These are phyloP conservation scores for Plasmodium yoelii DNA, from an alignment of 169 alveolate genomes.

Conservation along the genomic window DNA sequence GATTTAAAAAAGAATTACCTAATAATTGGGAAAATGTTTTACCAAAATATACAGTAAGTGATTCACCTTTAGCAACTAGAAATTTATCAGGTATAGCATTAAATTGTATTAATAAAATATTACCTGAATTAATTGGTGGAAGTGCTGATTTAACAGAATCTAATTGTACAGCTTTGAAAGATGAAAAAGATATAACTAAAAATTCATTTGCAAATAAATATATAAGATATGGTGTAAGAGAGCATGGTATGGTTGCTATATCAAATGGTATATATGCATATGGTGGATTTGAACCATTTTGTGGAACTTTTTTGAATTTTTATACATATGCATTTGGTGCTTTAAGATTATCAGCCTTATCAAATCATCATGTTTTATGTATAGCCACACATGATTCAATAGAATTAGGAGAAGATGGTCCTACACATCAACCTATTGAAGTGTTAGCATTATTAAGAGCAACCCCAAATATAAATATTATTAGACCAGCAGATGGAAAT, in stretches of 20 bases:
- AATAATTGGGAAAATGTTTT: slow-evolving; percentile 64
- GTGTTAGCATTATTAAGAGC: slow-evolving; percentile 80
- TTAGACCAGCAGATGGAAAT: slow-evolving; percentile 87
- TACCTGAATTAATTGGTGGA: slow-evolving; percentile 87
- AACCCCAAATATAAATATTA: slow-evolving; percentile 79
- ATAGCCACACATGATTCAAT: slow-evolving; percentile 89
- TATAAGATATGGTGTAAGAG: slow-evolving; percentile 85
- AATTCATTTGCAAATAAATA: slow-evolving; percentile 63
- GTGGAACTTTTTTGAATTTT: slow-evolving; percentile 86
- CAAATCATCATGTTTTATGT: slow-evolving; percentile 79
- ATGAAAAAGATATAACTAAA: slow-evolving; percentile 42
- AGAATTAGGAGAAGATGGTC: slow-evolving; percentile 89
- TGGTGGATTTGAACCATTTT: slow-evolving; percentile 85
- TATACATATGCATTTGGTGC: slow-evolving; percentile 86
- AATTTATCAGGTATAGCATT: slow-evolving; percentile 70
- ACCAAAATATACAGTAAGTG: slow-evolving; percentile 59
- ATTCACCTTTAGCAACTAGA: slow-evolving; percentile 75
- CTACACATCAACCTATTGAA: slow-evolving; percentile 89
- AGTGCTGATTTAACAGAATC: slow-evolving; percentile 87
- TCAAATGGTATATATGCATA: slow-evolving; percentile 83
- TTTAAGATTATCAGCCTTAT: slow-evolving; percentile 83
- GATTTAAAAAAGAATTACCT: slow-evolving; percentile 68
- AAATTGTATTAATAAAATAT: slow-evolving; percentile 63
- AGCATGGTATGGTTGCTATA: slow-evolving; percentile 88
- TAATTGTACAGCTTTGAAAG: slow-evolving; percentile 77